Percentiles rank a stretch among this genome's conserved stretches.
Evolutionary conservation across 495 filamentous ascomycete species (phyloP).

Genomic region (Pseudevernia furfuracea): DNA sequence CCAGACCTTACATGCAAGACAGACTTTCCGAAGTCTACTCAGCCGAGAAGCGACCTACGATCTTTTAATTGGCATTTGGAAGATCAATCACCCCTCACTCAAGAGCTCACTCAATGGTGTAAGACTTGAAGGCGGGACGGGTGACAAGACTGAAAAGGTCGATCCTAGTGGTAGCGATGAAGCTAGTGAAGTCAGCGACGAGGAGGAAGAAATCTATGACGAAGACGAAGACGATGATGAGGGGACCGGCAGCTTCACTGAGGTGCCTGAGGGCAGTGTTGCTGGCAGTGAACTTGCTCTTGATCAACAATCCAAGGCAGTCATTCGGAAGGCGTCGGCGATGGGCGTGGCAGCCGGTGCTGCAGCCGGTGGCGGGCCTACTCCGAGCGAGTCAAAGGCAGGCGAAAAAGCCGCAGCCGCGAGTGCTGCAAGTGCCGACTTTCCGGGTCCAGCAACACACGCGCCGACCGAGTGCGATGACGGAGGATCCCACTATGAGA

Average conservation of each 20-base stretch:
- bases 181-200: conserved; percentile 47
- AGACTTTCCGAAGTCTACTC: conserved; percentile 90
- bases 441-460: conserved; percentile 81
- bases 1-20: conserved; percentile 87
- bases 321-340: conserved; percentile 61
- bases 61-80: conserved; percentile 95
- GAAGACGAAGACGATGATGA: conserved; percentile 62
- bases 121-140: conserved; percentile 65
- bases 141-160: conserved; percentile 82
- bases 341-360: conserved; percentile 41
- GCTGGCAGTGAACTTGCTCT: conserved; percentile 52
- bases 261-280: conserved; percentile 51
- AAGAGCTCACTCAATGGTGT: conserved; percentile 86
- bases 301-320: conserved; percentile 39
- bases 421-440: conserved; percentile 54
- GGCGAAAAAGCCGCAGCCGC: conserved; percentile 48
- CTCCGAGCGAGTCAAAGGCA: conserved; percentile 39
- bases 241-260: conserved; percentile 50
- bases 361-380: conserved; percentile 31
- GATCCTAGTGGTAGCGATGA: conserved; percentile 53
- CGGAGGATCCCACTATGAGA: conserved; percentile 69
- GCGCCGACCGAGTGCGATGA: conserved; percentile 78
- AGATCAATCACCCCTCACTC: conserved; percentile 83
- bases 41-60: conserved; percentile 95
- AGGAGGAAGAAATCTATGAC: conserved; percentile 68